Percentiles rank a stretch among this genome's conserved stretches.
Conservation (phyloP, 192 early-diverging fungal species). For the Coemansia sp. region DNA sequence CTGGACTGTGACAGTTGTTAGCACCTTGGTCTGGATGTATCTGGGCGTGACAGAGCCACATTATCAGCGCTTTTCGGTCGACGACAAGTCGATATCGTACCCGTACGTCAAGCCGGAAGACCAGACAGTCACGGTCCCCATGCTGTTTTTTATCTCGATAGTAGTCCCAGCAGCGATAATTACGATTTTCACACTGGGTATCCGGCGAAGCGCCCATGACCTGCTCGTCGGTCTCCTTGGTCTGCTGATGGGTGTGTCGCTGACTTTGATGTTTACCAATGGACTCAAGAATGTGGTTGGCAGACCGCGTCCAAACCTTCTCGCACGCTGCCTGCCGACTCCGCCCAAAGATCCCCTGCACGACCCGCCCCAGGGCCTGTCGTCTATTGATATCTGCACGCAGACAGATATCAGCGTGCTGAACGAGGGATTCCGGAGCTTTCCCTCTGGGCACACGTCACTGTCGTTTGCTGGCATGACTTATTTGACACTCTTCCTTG, state of each 20-base stretch:
- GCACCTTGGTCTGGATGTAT: conserved; percentile 58
- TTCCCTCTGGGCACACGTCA: conserved; percentile 86
- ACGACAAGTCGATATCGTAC: conserved; percentile 65
- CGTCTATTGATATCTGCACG: conserved; percentile 62
- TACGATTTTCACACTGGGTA: conserved; percentile 14
- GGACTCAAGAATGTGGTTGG: conserved; percentile 59
- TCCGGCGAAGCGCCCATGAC: conserved; percentile 42
- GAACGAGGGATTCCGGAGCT: conserved; percentile 78
- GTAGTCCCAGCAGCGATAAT: conserved; percentile 23
- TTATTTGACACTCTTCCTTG: conserved; percentile 63
- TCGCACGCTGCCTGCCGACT: conserved; percentile 48
- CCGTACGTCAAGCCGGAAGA: conserved; percentile 47
- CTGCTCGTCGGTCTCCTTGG: conserved; percentile 51
- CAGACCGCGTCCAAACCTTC: conserved; percentile 63
- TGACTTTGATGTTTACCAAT: conserved; percentile 55
- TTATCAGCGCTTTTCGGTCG: conserved; percentile 67
- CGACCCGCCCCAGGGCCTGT: conserved; percentile 60
- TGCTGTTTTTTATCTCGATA: conserved; percentile 37
- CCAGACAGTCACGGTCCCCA: conserved; percentile 43
- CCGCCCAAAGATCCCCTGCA: conserved; percentile 15
- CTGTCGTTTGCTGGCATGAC: conserved; percentile 70
- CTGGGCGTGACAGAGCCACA: conserved; percentile 60
- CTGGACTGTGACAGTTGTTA: conserved; percentile 57
- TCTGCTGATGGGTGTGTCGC: conserved; percentile 47
- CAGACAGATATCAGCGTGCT: conserved; percentile 52